phyloP scores from a whole-genome alignment of 768 basidiomycete species.

The Mrakia hoshinonis region DNA sequence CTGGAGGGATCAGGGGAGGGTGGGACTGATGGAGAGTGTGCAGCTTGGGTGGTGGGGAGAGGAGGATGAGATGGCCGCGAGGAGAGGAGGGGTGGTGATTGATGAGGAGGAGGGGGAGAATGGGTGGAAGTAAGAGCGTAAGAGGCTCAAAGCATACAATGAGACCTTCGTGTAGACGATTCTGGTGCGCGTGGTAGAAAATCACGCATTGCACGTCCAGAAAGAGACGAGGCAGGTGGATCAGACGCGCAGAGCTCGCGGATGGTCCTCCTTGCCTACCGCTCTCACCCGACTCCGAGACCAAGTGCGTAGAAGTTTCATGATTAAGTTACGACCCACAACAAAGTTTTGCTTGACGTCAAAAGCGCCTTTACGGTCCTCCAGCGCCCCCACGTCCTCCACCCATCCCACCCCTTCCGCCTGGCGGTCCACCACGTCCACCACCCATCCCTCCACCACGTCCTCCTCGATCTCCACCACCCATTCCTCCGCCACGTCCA shows the following conservation, averaged over 20 bases:
- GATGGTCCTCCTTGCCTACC: too few species aligned
- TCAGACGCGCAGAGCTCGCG: too few species aligned
- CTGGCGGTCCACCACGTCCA: slow-evolving; percentile 4
- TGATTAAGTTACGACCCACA: too few species aligned
- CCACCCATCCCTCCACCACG: slow-evolving; percentile 30
- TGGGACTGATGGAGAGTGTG: slow-evolving; percentile 4
- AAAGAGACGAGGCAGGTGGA: too few species aligned
- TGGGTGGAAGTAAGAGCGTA: not conserved
- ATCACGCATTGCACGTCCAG: too few species aligned
- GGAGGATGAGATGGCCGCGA: not conserved
- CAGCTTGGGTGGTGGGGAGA: not conserved
- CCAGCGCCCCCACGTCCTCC: not conserved
- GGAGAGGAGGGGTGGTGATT: not conserved
- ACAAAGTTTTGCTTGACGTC: too few species aligned
- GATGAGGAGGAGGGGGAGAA: not conserved
- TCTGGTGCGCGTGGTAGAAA: too few species aligned
- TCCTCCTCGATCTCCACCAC: slow-evolving; percentile 46
- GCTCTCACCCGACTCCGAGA: too few species aligned
- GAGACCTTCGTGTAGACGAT: too few species aligned
- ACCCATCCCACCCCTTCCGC: slow-evolving; percentile 1
- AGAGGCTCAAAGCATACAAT: not conserved
- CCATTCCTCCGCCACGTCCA: slow-evolving; percentile 29
- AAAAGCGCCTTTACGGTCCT: not conserved
- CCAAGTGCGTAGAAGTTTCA: too few species aligned
- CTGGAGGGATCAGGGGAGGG: slow-evolving; percentile 12